Evolutionary conservation across 2,329 filamentous ascomycete genomes (phyloP), one percentile per base, ranked within the genome.

Genomic region (Beauveria sp.): DNA sequence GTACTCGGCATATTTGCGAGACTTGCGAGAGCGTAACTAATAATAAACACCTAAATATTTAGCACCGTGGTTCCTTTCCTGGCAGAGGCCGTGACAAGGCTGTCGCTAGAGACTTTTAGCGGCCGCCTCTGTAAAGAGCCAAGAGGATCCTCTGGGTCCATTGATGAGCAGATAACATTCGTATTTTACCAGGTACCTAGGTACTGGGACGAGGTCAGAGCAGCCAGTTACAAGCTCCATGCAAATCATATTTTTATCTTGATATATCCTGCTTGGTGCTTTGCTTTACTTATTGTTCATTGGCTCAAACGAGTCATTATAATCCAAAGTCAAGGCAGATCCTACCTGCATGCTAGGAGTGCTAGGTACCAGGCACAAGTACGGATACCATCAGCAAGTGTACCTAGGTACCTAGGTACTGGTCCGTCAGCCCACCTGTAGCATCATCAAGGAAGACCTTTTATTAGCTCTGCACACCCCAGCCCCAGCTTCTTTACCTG

Each of bases 91-190:
- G 8, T 54, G 51, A 34, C 45, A 58, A 49, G 54, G 54, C 54
- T 58, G 54, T 38, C 20, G 28, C n/a, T 49, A 30, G 43, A 49
- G 54, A 58, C 14, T 58, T 58, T 49, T 58, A 47, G 54, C n/a
- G 54, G 43, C 22, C 42, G n/a, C 10, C 34, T 9, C 3, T 16
- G 52, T 24, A 20, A 8, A 18, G 30, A 30, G 49, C 8, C 43
- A n/a, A 20, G n/a, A 16, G 20, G 4, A 12, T 20, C 43, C 3
- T 20, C 12, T 34, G 30, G 30, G 30, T 38, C 34, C 34, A 38
- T 16, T 16, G 34, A 12, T 14, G 30, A 14, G 30, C 30, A 34
- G 30, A 34, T 14, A 34, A 34, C 12, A 34, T 14, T 14, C 30
- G 30, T 34, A 10, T 34, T 34, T 34, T 34, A 34, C 30, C 30